phyloP scores from a whole-genome alignment of 2,329 filamentous ascomycete species.

The Botrytis hyacinthi region DNA sequence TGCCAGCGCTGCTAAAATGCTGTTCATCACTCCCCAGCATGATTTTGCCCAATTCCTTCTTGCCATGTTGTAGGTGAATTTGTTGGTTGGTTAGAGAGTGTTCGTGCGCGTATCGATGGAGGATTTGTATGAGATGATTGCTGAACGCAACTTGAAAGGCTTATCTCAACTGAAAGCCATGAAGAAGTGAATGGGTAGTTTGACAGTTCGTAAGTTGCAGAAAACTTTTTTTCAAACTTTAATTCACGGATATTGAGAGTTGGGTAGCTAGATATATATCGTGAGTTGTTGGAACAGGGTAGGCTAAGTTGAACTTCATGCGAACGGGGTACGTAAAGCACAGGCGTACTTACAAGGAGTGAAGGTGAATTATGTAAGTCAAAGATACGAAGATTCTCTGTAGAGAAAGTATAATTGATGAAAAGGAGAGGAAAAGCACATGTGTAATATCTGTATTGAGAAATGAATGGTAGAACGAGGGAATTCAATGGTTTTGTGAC shows the following conservation, averaged over 20 bases:
- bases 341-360: constrained; percentile 23
- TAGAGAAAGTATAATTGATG: constrained; percentile 23
- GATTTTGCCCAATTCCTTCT: constrained; percentile 31
- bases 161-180: constrained; percentile 11
- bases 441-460: constrained; percentile 4
- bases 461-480: background rate
- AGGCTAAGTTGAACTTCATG: background rate
- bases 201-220: constrained; percentile 21
- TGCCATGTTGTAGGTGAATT: constrained; percentile 27
- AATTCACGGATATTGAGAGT: background rate
- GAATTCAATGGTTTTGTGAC: background rate
- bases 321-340: constrained; percentile 2
- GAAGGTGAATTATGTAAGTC: background rate
- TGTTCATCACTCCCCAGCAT: constrained; percentile 35
- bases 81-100: constrained; percentile 1
- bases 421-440: constrained; percentile 20
- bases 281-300: background rate
- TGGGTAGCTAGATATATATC: background rate
- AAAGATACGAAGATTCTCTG: constrained; percentile 20
- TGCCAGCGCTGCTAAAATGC: constrained; percentile 33
- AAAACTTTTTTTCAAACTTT: constrained; percentile 2
- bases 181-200: background rate
- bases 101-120: background rate
- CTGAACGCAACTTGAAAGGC: background rate
- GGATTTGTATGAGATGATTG: background rate